Conservation (phyloP, 2,329 filamentous ascomycete genomes). For the Claviceps capensis region DNA sequence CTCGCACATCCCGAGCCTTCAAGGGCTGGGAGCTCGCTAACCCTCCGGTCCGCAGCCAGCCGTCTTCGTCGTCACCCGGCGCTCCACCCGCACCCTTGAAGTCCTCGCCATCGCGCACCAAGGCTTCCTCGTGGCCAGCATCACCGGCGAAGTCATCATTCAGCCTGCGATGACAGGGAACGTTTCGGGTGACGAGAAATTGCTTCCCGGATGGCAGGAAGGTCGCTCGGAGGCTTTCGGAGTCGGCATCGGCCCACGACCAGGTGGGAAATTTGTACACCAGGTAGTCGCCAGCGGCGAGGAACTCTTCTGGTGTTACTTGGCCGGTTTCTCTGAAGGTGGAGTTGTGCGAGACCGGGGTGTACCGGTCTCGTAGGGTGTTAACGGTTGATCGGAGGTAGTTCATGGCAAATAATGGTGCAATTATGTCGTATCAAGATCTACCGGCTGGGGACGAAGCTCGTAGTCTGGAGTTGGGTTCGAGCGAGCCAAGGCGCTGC, state of each 20-base stretch:
- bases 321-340: slow-evolving; percentile 90
- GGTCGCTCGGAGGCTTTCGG: slow-evolving; percentile 60
- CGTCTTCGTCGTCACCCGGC: slow-evolving; percentile 57
- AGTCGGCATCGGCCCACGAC: slow-evolving; percentile 86
- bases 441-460: too few relatives aligned
- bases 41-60: slow-evolving; percentile 82
- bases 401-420: slow-evolving; percentile 48
- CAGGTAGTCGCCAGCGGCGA: slow-evolving; percentile 89
- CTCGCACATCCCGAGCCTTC: slow-evolving; percentile 67
- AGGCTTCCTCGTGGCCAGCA: slow-evolving; percentile 71
- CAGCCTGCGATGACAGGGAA: slow-evolving; percentile 82
- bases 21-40: slow-evolving; percentile 62
- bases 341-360: slow-evolving; percentile 76
- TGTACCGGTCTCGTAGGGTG: slow-evolving; percentile 80
- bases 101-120: slow-evolving; percentile 68
- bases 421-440: too few relatives aligned
- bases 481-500: too few relatives aligned
- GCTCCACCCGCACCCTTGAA: slow-evolving; percentile 31
- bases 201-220: slow-evolving; percentile 86
- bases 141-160: slow-evolving; percentile 89
- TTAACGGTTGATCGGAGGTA: slow-evolving; percentile 87
- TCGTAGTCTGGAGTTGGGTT: too few relatives aligned
- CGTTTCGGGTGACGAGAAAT: slow-evolving; percentile 86
- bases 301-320: slow-evolving; percentile 94
- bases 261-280: slow-evolving; percentile 99